Base-by-base conservation (phyloP, 306 rosid genomes). In the Rubus idaeus region DNA sequence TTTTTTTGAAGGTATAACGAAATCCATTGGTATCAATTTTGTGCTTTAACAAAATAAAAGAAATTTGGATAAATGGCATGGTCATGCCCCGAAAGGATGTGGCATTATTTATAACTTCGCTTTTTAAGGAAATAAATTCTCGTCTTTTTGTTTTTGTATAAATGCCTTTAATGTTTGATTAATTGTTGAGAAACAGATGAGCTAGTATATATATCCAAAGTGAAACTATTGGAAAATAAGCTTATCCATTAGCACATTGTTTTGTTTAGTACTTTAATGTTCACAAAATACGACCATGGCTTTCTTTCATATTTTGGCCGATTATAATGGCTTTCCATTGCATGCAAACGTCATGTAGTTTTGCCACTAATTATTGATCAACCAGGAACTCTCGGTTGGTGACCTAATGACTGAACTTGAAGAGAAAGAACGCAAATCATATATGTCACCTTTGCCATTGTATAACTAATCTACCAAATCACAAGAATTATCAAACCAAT, bases 361-460 rank as follows among this genome's bases (percentile, higher is more conserved):
- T 61, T 84, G 77, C 52, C 70, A 75, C 71, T 82, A 70, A 45
- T 65, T 78, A 49, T 73, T 42, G 67, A 82, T 72, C 77, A 70
- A 65, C 39, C 56, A 70, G 60, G 77, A 80, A 63, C 73, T 62
- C 80, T 52, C 6, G 72, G 85, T 82, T 83, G 82, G 84, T 77
- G 84, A 68, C 83, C 82, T 83, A 62, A 83, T 78, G 52, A 47
- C 14, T 46, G 74, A 68, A 68, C 40, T 18, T 17, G 58, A 53
- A 53, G 55, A 67, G 45, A 53, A 49, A 70, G 51, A 40, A 45
- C 56, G 41, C 42, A 61, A 62, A 62, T 62, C 68, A 62, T 30
- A 37, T 8, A 50, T 67, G 69, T 47, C 55, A 50, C 21, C 39
- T 8, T 68, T 58, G 41, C 77, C 73, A 73, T 70, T 53, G 69